Conservation (phyloP, 768 basidiomycete species). For the Dacryopinax spathularia region DNA sequence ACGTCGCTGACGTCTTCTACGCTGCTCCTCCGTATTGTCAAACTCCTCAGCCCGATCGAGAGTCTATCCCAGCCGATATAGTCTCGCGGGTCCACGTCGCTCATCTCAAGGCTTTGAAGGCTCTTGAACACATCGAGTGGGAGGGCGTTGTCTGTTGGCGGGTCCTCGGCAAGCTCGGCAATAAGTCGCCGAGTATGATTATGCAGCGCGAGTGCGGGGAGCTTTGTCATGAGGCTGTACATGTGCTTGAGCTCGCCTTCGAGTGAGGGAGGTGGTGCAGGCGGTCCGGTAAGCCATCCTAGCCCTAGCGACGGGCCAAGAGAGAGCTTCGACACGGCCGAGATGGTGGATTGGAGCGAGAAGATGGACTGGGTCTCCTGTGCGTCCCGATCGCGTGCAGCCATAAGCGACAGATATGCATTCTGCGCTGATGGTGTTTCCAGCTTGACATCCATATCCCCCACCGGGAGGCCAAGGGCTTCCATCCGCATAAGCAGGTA, state of each 20-base stretch:
- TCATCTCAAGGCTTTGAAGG: constrained; percentile 56
- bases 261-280: constrained; percentile 38
- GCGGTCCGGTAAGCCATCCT: constrained; percentile 50
- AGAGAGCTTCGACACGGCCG: constrained; percentile 60
- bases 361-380: constrained; percentile 61
- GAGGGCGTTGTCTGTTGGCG: constrained; percentile 57
- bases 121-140: constrained; percentile 80
- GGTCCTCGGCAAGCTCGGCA: constrained; percentile 51
- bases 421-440: constrained; percentile 62
- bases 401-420: constrained; percentile 51
- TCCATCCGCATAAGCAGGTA: constrained; percentile 80
- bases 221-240: constrained; percentile 79
- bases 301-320: constrained; percentile 35
- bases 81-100: constrained; percentile 68
- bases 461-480: constrained; percentile 59
- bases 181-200: constrained; percentile 41
- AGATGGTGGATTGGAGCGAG: constrained; percentile 63
- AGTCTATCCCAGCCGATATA: constrained; percentile 74
- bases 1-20: constrained; percentile 67
- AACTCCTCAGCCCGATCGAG: constrained; percentile 50
- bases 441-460: constrained; percentile 63
- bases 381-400: constrained; percentile 33
- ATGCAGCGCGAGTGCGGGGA: constrained; percentile 60
- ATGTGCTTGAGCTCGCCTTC: constrained; percentile 72
- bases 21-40: constrained; percentile 67